Evolutionary conservation across 108 stramenopile species (phyloP).

Genomic region (Discostella stelligeroides): DNA sequence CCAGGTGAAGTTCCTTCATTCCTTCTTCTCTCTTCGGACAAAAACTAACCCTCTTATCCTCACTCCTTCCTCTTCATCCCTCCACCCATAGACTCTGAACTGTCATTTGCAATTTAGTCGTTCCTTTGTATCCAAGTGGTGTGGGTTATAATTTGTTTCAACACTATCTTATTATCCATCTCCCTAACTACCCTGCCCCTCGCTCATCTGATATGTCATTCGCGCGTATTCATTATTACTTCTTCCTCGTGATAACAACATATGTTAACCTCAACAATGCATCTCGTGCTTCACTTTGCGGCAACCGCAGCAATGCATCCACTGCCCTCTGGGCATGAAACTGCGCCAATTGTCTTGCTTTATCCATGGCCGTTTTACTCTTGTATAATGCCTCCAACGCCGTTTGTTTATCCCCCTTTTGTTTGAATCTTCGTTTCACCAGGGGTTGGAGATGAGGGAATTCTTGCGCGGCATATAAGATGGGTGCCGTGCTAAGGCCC

Average conservation of each 20-base stretch:
- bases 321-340: conserved; percentile 93
- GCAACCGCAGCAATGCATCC: conserved; percentile 85
- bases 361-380: conserved; percentile 86
- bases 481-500: conserved; percentile 96
- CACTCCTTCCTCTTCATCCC: no score
- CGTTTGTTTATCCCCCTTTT: conserved; percentile 91
- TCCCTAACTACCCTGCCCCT: no score
- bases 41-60: no score
- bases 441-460: conserved; percentile 73
- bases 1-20: no score
- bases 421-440: conserved; percentile 92
- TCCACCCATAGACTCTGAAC: no score
- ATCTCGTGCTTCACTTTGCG: conserved; percentile 87
- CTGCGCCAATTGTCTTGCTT: conserved; percentile 79
- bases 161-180: no score
- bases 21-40: no score
- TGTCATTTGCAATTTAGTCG: no score
- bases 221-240: conserved; percentile 49
- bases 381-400: conserved; percentile 82
- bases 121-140: no score
- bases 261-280: conserved; percentile 88
- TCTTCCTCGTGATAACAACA: conserved; percentile 91
- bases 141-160: no score
- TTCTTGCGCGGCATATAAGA: conserved; percentile 94
- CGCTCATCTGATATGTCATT: no score